Conservation (phyloP, 2,329 filamentous ascomycete species). For the Colletotrichum eremochloae region DNA sequence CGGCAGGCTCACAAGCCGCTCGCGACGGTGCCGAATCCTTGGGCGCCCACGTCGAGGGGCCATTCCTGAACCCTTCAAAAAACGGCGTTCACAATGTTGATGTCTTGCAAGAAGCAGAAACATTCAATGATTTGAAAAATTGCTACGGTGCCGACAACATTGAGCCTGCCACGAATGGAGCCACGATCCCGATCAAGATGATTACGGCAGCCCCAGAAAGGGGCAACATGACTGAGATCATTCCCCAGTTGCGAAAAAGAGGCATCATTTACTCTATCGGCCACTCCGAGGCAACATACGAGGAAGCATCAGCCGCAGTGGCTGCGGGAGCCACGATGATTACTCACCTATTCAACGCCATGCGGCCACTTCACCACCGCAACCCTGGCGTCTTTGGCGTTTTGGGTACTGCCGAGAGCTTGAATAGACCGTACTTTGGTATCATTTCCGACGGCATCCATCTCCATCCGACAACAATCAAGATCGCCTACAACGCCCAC, state of each 20-base stretch:
- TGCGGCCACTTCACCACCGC: slow-evolving; percentile 90
- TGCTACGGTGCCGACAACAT: slow-evolving; percentile 84
- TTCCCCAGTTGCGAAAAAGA: slow-evolving; percentile 73
- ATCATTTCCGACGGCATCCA: slow-evolving; percentile 94
- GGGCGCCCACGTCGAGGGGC: slow-evolving; percentile 91
- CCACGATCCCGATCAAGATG: slow-evolving; percentile 73
- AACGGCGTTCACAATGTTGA: slow-evolving; percentile 87
- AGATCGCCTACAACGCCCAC: slow-evolving; percentile 89
- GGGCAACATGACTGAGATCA: slow-evolving; percentile 76
- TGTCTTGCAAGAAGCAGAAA: slow-evolving; percentile 75
- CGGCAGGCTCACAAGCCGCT: slow-evolving; percentile 69
- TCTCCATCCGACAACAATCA: slow-evolving; percentile 87
- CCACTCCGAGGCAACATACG: slow-evolving; percentile 89
- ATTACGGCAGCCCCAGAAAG: slow-evolving; percentile 89
- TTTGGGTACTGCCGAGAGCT: slow-evolving; percentile 74
- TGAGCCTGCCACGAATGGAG: slow-evolving; percentile 48
- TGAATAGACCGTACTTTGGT: slow-evolving; percentile 81
- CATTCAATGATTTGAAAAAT: slow-evolving; percentile 73
- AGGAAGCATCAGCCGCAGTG: slow-evolving; percentile 80
- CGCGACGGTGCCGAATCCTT: slow-evolving; percentile 85
- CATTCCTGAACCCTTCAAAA: slow-evolving; percentile 85
- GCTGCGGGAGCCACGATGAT: slow-evolving; percentile 87
- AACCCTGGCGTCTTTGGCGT: slow-evolving; percentile 93
- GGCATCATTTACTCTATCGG: slow-evolving; percentile 85
- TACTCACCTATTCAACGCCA: slow-evolving; percentile 94